Evolutionary conservation across 2,329 filamentous ascomycete genomes (phyloP).

Genomic region (Beauveria caledonica): DNA sequence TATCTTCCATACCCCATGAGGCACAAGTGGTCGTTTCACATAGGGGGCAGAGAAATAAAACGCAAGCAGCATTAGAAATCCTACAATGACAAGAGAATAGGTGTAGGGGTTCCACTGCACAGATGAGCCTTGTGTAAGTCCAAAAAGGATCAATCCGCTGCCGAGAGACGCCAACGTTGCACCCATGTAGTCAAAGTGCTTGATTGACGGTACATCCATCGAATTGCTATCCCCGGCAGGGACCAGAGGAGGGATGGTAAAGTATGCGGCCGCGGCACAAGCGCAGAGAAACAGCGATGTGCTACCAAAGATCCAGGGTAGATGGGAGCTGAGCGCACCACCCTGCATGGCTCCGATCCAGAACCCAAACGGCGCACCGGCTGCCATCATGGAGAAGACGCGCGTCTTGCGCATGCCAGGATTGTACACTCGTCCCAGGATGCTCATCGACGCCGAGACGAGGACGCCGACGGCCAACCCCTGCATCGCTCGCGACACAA

Average conservation of each 20-base stretch:
- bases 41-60: neutral
- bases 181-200: conserved; percentile 8
- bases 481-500: conserved; percentile 10
- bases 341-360: conserved; percentile 10
- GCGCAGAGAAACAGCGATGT: conserved; percentile 9
- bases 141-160: conserved; percentile 6
- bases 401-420: conserved; percentile 10
- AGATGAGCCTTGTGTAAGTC: conserved; percentile 6
- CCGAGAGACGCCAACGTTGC: conserved; percentile 5
- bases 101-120: conserved; percentile 10
- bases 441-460: conserved; percentile 11
- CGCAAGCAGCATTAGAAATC: conserved; percentile 3
- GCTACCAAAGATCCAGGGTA: conserved; percentile 12
- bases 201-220: conserved; percentile 1
- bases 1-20: neutral
- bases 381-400: conserved; percentile 11
- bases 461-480: conserved; percentile 10
- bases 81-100: conserved; percentile 7
- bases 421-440: conserved; percentile 11
- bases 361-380: conserved; percentile 9
- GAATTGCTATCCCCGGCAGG: conserved; percentile 6
- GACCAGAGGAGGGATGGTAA: conserved; percentile 5
- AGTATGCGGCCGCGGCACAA: neutral
- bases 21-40: conserved; percentile 6
- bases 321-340: conserved; percentile 8